phyloP scores from a whole-genome alignment of 2,329 filamentous ascomycete genomes.

The Hymenoscyphus linearis region DNA sequence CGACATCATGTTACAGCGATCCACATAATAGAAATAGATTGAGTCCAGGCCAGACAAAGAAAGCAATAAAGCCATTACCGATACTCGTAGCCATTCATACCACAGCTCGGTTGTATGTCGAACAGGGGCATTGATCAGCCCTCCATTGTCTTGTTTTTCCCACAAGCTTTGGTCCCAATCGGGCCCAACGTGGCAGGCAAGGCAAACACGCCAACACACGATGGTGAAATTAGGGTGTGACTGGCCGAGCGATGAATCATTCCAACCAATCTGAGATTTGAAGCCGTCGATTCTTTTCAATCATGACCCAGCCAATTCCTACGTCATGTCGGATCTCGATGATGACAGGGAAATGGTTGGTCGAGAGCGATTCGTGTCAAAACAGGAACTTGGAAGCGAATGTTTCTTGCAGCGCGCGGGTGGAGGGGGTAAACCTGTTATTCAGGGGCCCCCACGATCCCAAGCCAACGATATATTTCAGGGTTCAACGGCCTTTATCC shows the following conservation, averaged over 20 bases:
- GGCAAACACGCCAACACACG: not conserved
- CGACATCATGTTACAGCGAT: not conserved
- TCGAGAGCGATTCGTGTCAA: not conserved
- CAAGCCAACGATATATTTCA: not conserved
- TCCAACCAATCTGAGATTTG: slow-evolving; percentile 1
- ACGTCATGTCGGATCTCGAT: slow-evolving; percentile 8
- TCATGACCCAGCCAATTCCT: not conserved
- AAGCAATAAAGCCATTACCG: not conserved
- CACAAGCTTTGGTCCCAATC: not conserved
- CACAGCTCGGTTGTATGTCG: not conserved
- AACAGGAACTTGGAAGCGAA: slow-evolving; percentile 10
- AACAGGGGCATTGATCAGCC: slow-evolving; percentile 1
- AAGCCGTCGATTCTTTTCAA: not conserved
- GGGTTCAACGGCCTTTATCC: not conserved
- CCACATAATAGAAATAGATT: not conserved
- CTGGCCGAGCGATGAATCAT: not conserved
- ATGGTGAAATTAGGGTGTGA: not conserved
- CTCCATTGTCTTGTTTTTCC: slow-evolving; percentile 2
- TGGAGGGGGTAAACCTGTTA: not conserved
- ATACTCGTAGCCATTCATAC: not conserved
- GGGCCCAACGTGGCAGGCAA: not conserved
- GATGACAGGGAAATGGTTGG: slow-evolving; percentile 5
- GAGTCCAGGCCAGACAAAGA: not conserved
- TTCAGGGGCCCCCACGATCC: not conserved
- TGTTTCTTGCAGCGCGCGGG: slow-evolving; percentile 8